Conservation (phyloP, 2,329 filamentous ascomycete species). For the Cladosporium cucumerinum region DNA sequence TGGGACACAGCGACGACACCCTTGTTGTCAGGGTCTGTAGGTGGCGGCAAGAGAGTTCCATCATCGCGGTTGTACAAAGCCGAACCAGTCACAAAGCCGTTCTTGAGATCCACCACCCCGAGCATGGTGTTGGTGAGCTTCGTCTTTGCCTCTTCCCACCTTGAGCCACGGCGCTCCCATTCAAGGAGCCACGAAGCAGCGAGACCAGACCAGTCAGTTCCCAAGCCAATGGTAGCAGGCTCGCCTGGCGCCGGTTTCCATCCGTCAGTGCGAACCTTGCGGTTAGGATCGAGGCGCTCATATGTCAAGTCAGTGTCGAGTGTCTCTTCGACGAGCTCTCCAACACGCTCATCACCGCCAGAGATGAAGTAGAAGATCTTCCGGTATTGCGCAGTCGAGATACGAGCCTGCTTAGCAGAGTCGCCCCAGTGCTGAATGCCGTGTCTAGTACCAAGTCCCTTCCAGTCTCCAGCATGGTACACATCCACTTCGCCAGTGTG, state of each 20-base stretch:
- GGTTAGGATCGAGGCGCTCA: conserved; percentile 52
- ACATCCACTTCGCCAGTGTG: conserved; percentile 62
- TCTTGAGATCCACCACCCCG: conserved; percentile 54
- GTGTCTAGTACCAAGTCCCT: conserved; percentile 60
- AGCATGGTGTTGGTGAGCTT: conserved; percentile 50
- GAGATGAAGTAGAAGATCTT: conserved; percentile 57
- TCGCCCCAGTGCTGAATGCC: conserved; percentile 62
- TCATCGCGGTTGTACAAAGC: conserved; percentile 51
- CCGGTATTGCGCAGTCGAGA: conserved; percentile 57
- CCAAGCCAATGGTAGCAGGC: conserved; percentile 51
- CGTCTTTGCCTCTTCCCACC: conserved; percentile 51
- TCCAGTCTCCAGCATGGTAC: conserved; percentile 58
- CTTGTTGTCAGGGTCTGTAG: conserved; percentile 50
- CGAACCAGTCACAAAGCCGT: conserved; percentile 58
- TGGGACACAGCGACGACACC: conserved; percentile 55
- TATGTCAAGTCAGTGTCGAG: conserved; percentile 55
- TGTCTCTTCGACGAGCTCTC: conserved; percentile 52
- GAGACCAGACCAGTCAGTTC: conserved; percentile 58
- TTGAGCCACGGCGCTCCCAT: conserved; percentile 55
- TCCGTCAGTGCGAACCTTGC: conserved; percentile 57
- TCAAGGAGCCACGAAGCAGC: conserved; percentile 58
- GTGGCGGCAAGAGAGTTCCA: conserved; percentile 52
- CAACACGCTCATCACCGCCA: conserved; percentile 55
- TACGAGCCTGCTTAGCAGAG: conserved; percentile 60
- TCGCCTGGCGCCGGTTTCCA: conserved; percentile 46